A percentile compares a stretch with the other conserved stretches of the same genome.
phyloP scores from a whole-genome alignment of 2,329 filamentous ascomycete genomes.

The Penicillium sp. region DNA sequence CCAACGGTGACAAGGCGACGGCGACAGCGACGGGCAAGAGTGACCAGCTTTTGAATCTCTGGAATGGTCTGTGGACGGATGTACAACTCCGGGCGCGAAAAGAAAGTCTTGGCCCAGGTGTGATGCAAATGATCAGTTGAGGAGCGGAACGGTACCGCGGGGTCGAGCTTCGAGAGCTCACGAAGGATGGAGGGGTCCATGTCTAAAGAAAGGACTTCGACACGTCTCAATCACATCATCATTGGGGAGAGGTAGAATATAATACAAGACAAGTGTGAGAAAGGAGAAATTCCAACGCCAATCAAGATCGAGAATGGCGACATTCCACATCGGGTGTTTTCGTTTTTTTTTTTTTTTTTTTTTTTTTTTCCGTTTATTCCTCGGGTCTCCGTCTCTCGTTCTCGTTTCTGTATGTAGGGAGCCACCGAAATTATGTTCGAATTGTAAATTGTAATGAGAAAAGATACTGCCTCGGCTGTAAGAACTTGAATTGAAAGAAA shows the following conservation, averaged over 20 bases:
- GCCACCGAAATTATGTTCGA: neutral
- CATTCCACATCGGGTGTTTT: constrained; percentile 3
- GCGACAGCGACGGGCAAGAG: constrained; percentile 75
- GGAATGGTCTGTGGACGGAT: constrained; percentile 75
- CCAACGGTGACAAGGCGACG: constrained; percentile 83
- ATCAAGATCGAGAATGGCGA: constrained; percentile 15
- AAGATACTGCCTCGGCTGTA: neutral
- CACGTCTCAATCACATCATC: constrained; percentile 7
- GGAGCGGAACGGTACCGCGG: constrained; percentile 73
- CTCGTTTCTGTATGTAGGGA: neutral
- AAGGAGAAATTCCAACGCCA: constrained; percentile 4
- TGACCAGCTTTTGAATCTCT: constrained; percentile 82
- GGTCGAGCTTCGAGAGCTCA: constrained; percentile 60
- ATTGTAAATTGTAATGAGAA: neutral
- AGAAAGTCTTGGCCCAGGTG: constrained; percentile 94
- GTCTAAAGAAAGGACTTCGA: constrained; percentile 10
- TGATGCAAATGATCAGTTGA: constrained; percentile 71
- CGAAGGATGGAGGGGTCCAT: constrained; percentile 50
- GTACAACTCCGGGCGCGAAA: constrained; percentile 85
- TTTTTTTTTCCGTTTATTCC: neutral
- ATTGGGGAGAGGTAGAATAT: neutral
- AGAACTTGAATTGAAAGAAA: neutral
- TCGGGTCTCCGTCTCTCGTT: no score
- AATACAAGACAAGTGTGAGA: neutral
- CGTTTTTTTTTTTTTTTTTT: constrained; percentile 6